Base-by-base conservation (phyloP, 768 basidiomycete genomes). In the Mycena capillaripes region DNA sequence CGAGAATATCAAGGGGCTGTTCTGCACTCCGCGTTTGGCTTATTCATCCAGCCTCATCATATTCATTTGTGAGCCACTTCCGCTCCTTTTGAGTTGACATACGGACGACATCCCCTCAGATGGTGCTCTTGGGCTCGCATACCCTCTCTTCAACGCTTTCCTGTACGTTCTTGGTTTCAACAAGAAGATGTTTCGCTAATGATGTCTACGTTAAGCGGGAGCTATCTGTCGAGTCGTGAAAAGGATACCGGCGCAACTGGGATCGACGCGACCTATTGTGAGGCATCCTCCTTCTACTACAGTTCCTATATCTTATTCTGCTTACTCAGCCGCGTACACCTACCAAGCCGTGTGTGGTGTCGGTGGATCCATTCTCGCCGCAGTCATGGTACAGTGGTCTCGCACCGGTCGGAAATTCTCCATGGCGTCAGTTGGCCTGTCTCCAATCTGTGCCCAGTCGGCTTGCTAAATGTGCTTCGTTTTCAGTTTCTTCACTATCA, bases 61-160 rank as follows among this genome's bases (percentile, higher is more conserved):
- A 48, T 50, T 82, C 25, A 73, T 90, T 23, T 90, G 89, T 89
- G 87, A 85, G 87, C 3, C 80, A 16, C 7, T 30, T 46, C 36
- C 17, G 42, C 36, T 34, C 2, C 36, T 42, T 30, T 50, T 25
- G 7, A 34, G 12, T 0, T 2, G 27, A 16, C 12, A 38, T 14
- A 30, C 36, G 19, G 21, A 50, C 40, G 42, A 52, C 2, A 11
- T 17, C 19, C 50, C 11, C 40, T 62, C 75, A 89, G 89, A 72
- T 32, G 75, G 85, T 6, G 81, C 90, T 50, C 88, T 91, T 66
- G 90, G 90, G 16, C 83, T 91, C 8, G 90, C 89, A 14, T 91
- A 89, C 77, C 89, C 90, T n/a, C 77, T 90, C 81, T 86, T 89
- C 71, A 88, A 87, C 77, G 83, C 82, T 34, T 89, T 89, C 70